These are phyloP conservation scores for Yueomyces sp. DNA, from an alignment of 805 yeast species.

Conservation along the genomic window DNA sequence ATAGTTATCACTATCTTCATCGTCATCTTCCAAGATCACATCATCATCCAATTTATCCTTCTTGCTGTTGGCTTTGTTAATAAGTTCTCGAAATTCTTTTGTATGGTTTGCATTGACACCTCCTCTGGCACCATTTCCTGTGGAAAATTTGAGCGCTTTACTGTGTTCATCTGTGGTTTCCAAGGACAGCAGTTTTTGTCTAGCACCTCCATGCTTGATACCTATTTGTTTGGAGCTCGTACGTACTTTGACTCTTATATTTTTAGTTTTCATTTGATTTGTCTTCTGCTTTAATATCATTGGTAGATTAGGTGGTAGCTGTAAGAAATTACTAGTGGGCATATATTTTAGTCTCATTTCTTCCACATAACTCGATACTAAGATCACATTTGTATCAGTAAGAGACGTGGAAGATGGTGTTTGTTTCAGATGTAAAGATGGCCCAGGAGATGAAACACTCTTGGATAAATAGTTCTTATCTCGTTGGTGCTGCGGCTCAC, in stretches of 20 bases:
- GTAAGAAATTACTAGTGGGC: constrained; percentile 22
- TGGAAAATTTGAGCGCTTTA: constrained; percentile 1
- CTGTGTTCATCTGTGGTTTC: constrained; percentile 19
- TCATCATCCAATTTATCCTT: constrained; percentile 3
- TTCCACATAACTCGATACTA: constrained; percentile 24
- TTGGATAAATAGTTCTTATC: background rate
- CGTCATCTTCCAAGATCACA: constrained; percentile 2
- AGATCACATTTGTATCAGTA: constrained; percentile 13
- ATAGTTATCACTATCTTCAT: constrained; percentile 12
- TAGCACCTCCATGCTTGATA: constrained; percentile 25
- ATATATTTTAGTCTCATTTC: constrained; percentile 21
- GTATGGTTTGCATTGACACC: constrained; percentile 18
- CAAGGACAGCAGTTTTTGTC: constrained; percentile 20
- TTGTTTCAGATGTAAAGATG: background rate
- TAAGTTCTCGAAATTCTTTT: constrained; percentile 20
- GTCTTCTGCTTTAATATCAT: constrained; percentile 20
- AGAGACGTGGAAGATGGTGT: constrained; percentile 1
- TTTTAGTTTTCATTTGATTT: constrained; percentile 20
- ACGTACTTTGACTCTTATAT: constrained; percentile 22
- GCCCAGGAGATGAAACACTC: background rate
- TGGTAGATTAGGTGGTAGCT: constrained; percentile 25
- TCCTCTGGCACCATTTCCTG: constrained; percentile 1
- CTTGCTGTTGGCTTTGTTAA: constrained; percentile 6
- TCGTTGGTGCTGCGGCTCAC: background rate
- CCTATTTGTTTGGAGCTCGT: constrained; percentile 25